Evolutionary conservation across 2,329 filamentous ascomycete genomes (phyloP).

Genomic region (Colletotrichum sublineola): DNA sequence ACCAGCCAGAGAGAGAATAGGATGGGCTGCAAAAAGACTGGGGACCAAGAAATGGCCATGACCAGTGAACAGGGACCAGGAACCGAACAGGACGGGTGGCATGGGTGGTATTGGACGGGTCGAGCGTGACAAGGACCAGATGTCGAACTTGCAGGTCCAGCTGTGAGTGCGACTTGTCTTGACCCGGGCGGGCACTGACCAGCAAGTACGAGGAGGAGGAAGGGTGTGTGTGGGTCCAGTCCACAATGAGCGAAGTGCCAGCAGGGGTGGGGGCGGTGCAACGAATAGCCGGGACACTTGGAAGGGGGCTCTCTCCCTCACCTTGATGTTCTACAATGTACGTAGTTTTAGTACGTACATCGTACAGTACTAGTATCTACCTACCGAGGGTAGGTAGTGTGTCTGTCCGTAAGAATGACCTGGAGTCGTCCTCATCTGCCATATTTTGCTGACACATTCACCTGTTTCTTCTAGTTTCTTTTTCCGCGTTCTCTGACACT

Average conservation of each 20-base stretch:
- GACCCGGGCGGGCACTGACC: constrained; percentile 4
- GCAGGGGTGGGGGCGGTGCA: constrained; percentile 34
- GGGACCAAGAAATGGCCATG: constrained; percentile 20
- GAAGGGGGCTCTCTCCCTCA: neutral
- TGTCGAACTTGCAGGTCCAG: constrained; percentile 26
- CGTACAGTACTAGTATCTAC: too few species aligned
- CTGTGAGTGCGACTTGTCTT: constrained; percentile 2
- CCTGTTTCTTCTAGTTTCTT: neutral
- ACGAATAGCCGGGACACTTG: constrained; percentile 8
- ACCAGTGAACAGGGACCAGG: constrained; percentile 32
- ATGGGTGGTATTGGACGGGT: constrained; percentile 41
- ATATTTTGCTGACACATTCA: neutral
- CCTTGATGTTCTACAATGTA: neutral
- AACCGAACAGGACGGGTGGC: constrained; percentile 34
- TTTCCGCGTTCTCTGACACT: neutral
- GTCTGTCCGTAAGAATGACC: neutral
- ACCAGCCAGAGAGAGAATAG: constrained; percentile 29
- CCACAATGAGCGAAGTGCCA: constrained; percentile 11
- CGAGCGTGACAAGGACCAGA: constrained; percentile 31
- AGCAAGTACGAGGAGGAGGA: neutral
- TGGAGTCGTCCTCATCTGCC: neutral
- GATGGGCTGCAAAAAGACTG: constrained; percentile 31
- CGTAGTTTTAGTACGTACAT: neutral
- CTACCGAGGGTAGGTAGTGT: too few species aligned
- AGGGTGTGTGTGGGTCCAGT: constrained; percentile 10